Evolutionary conservation across 108 stramenopile species (phyloP), one percentile per base, ranked within the genome.

Genomic region (Chaetoceros tenuissimus): DNA sequence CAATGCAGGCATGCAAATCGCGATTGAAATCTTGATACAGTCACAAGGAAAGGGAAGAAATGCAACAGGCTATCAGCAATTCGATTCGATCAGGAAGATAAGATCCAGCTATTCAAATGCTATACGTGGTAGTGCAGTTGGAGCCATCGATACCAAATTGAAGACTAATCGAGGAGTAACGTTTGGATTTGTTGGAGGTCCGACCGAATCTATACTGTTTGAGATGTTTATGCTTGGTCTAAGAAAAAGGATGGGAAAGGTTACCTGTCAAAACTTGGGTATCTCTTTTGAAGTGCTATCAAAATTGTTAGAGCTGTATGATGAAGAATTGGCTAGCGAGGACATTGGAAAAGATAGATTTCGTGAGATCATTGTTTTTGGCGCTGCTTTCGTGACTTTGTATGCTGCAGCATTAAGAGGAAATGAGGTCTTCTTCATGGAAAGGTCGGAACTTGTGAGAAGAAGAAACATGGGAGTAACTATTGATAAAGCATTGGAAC

Each of bases 81-180:
- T n/a, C 7, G 56, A 57, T 57, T 30, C 56, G 8, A 57, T 57
- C n/a, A 26, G 56, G 19, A 57, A 57, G 48, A 7, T 40, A 13
- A 40, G 34, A 13, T 10, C 8, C 13, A 10, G 5, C 8, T 5
- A 5, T 13, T 40, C 34, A 10, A 40, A 40, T 40, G 34, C 13
- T 40, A 13, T 13, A 40, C 8, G 8, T 13, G 34, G 8, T 40
- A 5, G 34, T 13, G 8, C 34, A 5, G 8, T 10, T 5, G 8
- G 8, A 10, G 5, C 34, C 34, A 40, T 40, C 8, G 34, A 40
- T 40, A 13, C 8, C 5, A 40, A 10, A 5, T 10, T 5, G 8
- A 10, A 10, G 8, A 5, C 8, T 10, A 13, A 40, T 40, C 5
- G 13, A 40, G 34, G 34, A 13, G 13, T 10, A 13, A 40, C 13